Evolutionary conservation across 2,329 filamentous ascomycete genomes (phyloP).

Genomic region (Trichoderma sp.): DNA sequence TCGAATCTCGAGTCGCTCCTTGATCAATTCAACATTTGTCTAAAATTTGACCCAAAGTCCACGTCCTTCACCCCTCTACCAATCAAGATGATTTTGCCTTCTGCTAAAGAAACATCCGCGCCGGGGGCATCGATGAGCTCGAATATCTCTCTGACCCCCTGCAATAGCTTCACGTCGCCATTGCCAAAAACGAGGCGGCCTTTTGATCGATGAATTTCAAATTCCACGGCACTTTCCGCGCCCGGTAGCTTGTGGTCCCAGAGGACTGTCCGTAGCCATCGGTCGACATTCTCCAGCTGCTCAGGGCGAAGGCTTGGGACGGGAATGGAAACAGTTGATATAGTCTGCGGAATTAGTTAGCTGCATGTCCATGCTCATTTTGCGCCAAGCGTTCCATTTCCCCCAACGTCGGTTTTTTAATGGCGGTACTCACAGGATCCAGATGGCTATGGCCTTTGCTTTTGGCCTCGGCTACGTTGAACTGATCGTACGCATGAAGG

Average conservation of each 20-base stretch:
- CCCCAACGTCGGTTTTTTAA: background rate
- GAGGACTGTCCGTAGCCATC: slow-evolving; percentile 76
- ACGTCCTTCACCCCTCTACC: slow-evolving; percentile 53
- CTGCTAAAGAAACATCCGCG: slow-evolving; percentile 28
- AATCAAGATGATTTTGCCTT: slow-evolving; percentile 63
- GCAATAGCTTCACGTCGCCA: slow-evolving; percentile 71
- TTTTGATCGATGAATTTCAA: slow-evolving; percentile 88
- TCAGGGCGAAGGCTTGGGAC: slow-evolving; percentile 56
- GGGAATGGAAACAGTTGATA: slow-evolving; percentile 74
- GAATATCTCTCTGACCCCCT: slow-evolving; percentile 91
- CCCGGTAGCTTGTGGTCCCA: slow-evolving; percentile 71
- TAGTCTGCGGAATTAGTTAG: slow-evolving; percentile 53
- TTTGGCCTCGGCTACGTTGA: slow-evolving; percentile 67
- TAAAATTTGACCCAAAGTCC: slow-evolving; percentile 49
- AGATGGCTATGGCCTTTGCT: slow-evolving; percentile 84
- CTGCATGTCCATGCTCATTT: background rate
- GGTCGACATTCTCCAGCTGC: slow-evolving; percentile 65
- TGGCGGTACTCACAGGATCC: slow-evolving; percentile 63
- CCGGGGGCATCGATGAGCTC: slow-evolving; percentile 70
- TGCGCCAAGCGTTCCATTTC: background rate
- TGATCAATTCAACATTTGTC: slow-evolving; percentile 26
- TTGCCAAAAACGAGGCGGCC: slow-evolving; percentile 66
- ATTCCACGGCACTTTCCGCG: slow-evolving; percentile 38
- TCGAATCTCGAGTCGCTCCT: background rate
- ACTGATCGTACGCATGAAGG: slow-evolving; percentile 85